Evolutionary conservation across 495 filamentous ascomycete genomes (phyloP).

Genomic region (Podospora pseudoanserina): DNA sequence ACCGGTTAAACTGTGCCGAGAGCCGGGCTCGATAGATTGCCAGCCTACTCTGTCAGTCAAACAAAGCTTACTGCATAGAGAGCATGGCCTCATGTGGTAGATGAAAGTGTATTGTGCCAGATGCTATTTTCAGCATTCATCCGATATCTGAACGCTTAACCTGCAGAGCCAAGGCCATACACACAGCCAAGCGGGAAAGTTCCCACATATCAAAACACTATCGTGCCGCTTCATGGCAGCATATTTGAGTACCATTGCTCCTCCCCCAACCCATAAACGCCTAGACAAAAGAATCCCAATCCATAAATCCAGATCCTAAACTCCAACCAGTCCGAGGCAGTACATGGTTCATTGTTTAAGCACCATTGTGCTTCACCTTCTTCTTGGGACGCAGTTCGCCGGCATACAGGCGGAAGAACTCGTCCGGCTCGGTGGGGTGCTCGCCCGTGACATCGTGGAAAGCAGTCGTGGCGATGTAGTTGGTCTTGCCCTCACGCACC

Average conservation of each 20-base stretch:
- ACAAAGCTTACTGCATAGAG: neutral
- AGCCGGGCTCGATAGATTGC: neutral
- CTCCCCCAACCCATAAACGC: neutral
- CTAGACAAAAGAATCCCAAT: neutral
- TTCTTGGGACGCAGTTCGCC: slow-evolving; percentile 47
- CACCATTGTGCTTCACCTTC: slow-evolving; percentile 15
- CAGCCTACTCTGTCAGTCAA: neutral
- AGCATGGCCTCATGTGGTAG: neutral
- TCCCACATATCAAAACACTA: neutral
- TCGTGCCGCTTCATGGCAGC: neutral
- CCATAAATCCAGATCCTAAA: neutral
- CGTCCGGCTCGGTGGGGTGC: slow-evolving; percentile 46
- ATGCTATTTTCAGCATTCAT: neutral
- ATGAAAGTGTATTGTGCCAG: neutral
- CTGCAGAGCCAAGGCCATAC: neutral
- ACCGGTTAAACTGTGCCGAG: neutral
- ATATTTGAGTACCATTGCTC: neutral
- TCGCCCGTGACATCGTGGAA: slow-evolving; percentile 54
- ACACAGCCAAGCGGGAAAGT: neutral
- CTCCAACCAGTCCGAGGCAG: neutral
- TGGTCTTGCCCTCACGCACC: slow-evolving; percentile 57
- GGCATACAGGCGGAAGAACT: slow-evolving; percentile 52
- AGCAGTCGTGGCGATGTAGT: slow-evolving; percentile 55
- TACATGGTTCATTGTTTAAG: neutral
- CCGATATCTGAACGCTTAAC: neutral